phyloP scores from a whole-genome alignment of 2,329 filamentous ascomycete species.

The Tolypocladium tundrense region DNA sequence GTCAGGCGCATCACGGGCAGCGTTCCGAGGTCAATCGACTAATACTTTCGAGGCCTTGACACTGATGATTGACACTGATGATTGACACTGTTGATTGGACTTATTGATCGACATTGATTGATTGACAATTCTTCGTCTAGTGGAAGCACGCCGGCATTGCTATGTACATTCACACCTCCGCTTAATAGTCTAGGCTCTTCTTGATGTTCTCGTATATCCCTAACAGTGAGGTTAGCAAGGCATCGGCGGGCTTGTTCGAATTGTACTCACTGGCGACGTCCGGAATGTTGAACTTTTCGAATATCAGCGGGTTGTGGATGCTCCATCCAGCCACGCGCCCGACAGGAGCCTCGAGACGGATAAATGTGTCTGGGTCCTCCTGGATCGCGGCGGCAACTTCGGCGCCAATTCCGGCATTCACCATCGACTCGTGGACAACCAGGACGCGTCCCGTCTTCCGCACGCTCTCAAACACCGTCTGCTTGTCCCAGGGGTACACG shows the following conservation, averaged over 20 bases:
- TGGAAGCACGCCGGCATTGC: background rate
- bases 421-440: conserved; percentile 86
- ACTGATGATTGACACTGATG: background rate
- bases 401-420: conserved; percentile 80
- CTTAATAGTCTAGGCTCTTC: conserved; percentile 53
- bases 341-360: conserved; percentile 76
- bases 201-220: conserved; percentile 65
- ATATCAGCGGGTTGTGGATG: conserved; percentile 70
- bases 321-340: conserved; percentile 82
- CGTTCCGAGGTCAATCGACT: background rate
- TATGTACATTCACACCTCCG: background rate
- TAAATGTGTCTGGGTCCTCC: conserved; percentile 64
- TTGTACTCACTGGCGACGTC: conserved; percentile 73
- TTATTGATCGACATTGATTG: background rate
- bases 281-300: conserved; percentile 72
- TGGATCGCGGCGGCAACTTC: conserved; percentile 85
- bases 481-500: conserved; percentile 84
- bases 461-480: conserved; percentile 71
- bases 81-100: background rate
- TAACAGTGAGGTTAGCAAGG: conserved; percentile 18
- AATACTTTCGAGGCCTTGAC: background rate
- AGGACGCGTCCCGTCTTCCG: conserved; percentile 78
- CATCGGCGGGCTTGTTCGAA: background rate
- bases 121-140: background rate
- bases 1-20: too few relatives aligned